Conservation (phyloP, 805 yeast genomes). For the Pichia deserticola region DNA sequence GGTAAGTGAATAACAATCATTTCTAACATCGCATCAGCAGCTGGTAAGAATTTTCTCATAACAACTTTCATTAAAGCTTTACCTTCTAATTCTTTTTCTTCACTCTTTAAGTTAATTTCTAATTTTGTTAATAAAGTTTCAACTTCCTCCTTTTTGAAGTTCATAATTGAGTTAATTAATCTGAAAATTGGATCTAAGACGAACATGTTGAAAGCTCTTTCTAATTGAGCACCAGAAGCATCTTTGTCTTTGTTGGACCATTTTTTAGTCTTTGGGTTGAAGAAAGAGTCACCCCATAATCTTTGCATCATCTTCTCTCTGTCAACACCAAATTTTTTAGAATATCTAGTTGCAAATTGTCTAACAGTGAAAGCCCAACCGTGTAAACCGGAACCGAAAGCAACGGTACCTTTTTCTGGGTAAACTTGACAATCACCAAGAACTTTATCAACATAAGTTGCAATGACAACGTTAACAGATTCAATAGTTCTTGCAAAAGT, state of each 20-base stretch:
- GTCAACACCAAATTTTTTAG: constrained; percentile 99
- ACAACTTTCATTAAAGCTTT: constrained; percentile 96
- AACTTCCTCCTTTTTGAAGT: constrained; percentile 97
- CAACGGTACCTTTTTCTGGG: constrained; percentile 99
- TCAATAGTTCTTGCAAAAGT: constrained; percentile 98
- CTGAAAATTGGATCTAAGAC: constrained; percentile 98
- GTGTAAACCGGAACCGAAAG: constrained; percentile 99
- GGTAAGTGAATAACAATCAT: constrained; percentile 98
- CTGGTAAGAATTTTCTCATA: constrained; percentile 99
- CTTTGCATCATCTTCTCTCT: constrained; percentile 96
- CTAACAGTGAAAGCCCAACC: constrained; percentile 99
- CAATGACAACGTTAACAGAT: constrained; percentile 96
- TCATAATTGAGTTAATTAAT: constrained; percentile 94
- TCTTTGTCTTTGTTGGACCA: constrained; percentile 96
- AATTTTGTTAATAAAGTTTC: constrained; percentile 87
- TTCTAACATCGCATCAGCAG: constrained; percentile 98
- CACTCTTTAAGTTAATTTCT: constrained; percentile 88
- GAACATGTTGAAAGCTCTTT: constrained; percentile 99
- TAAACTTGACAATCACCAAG: constrained; percentile 96
- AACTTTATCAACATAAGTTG: constrained; percentile 85
- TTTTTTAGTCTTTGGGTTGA: constrained; percentile 99
- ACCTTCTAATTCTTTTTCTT: constrained; percentile 98
- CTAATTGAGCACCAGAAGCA: constrained; percentile 90
- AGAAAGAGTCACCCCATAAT: constrained; percentile 99
- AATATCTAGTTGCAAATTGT: constrained; percentile 96